Evolutionary conservation across 2,329 filamentous ascomycete species (phyloP).

Genomic region (Verticillium isaacii): DNA sequence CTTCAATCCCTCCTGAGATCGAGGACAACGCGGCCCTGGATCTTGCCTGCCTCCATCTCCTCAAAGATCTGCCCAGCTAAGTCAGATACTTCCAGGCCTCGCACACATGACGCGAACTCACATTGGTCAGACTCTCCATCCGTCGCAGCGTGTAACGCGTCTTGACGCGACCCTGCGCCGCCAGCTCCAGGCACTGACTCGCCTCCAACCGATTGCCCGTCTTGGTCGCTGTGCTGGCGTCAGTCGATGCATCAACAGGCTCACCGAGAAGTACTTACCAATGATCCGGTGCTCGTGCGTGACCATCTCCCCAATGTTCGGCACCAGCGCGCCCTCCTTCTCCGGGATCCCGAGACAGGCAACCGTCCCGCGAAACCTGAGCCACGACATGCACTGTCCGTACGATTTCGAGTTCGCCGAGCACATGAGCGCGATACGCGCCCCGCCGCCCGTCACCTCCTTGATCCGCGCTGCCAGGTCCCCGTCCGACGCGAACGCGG

Average conservation of each 20-base stretch:
- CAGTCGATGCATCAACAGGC: background rate
- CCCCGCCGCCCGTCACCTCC: conserved; percentile 13
- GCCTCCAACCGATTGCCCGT: conserved; percentile 10
- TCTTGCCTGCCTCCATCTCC: conserved; percentile 9
- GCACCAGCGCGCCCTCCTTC: conserved; percentile 3
- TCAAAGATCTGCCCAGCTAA: conserved; percentile 3
- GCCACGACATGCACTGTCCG: conserved; percentile 14
- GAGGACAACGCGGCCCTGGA: conserved; percentile 10
- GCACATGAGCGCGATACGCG: conserved; percentile 17
- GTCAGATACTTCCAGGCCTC: background rate
- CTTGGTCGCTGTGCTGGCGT: conserved; percentile 4
- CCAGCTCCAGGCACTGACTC: conserved; percentile 11
- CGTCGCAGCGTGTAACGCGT: conserved; percentile 10
- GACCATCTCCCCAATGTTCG: conserved; percentile 8
- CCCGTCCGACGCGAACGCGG: conserved; percentile 9
- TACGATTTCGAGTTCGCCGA: conserved; percentile 17
- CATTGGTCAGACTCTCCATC: conserved; percentile 10
- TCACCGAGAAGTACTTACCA: conserved; percentile 2
- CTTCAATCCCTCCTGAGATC: conserved; percentile 4
- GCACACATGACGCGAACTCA: background rate
- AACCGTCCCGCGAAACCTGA: conserved; percentile 21
- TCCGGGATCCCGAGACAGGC: conserved; percentile 21
- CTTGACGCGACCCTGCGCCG: conserved; percentile 9
- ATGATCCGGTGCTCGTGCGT: conserved; percentile 9
- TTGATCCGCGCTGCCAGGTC: conserved; percentile 7